Percentiles rank a stretch among this genome's conserved stretches.
Conservation (phyloP, 2,329 filamentous ascomycete species). For the Aspergillus hortae region DNA sequence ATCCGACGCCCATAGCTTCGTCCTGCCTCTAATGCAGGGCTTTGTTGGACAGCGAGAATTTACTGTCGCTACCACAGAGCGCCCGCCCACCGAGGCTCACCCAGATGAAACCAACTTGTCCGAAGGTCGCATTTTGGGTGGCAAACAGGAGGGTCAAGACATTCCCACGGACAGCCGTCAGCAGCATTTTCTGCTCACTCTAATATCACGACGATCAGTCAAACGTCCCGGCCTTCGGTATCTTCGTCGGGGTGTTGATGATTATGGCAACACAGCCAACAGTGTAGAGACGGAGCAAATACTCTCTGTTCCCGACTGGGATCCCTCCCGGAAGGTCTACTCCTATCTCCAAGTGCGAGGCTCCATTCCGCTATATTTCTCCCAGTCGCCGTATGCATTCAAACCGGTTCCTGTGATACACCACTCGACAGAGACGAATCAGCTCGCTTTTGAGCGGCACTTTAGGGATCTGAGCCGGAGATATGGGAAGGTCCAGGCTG, state of each 20-base stretch:
- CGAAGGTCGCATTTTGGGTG: constrained; percentile 40
- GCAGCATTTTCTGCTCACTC: constrained; percentile 69
- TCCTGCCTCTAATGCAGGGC: constrained; percentile 84
- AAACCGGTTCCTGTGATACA: constrained; percentile 81
- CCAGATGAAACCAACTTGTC: constrained; percentile 14
- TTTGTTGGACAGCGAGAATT: constrained; percentile 88
- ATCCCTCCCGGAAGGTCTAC: constrained; percentile 59
- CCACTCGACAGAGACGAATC: constrained; percentile 76
- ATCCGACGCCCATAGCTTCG: constrained; percentile 65
- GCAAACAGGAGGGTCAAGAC: constrained; percentile 32
- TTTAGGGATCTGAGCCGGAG: constrained; percentile 65
- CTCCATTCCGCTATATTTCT: constrained; percentile 93
- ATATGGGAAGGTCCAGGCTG: constrained; percentile 75
- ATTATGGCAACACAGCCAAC: constrained; percentile 84
- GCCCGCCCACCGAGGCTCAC: constrained; percentile 10
- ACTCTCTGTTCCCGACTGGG: constrained; percentile 68
- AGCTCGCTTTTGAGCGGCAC: constrained; percentile 72
- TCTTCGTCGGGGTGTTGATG: constrained; percentile 82
- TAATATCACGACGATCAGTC: constrained; percentile 85
- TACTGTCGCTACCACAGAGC: constrained; percentile 54
- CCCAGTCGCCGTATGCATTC: constrained; percentile 87
- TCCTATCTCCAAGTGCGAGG: constrained; percentile 86
- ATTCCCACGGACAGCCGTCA: constrained; percentile 24
- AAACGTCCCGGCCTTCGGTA: constrained; percentile 87
- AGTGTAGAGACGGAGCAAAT: constrained; percentile 94